Evolutionary conservation across 1,284 basidiomycete genomes (phyloP), one percentile per base, ranked within the genome.

Genomic region (Tilletia setariae): DNA sequence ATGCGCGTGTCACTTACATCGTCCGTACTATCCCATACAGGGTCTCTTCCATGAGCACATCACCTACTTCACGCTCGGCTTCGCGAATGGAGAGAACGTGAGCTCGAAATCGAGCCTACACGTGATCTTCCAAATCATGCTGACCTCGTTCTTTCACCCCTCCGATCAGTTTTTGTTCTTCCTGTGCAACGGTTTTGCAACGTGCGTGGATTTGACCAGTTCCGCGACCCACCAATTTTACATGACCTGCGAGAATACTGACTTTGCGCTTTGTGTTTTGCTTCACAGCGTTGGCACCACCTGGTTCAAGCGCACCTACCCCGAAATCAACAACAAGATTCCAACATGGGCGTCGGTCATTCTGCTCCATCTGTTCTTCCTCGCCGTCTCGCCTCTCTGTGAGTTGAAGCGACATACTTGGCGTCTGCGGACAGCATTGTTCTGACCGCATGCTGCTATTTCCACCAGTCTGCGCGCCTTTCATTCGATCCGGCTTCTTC

Each of bases 21-120:
- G 76, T 77, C 68, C 13, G 6, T 23, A 53, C 15, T 30, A 7
- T 42, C n/a, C 19, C 40, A 9, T 19, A 15, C 23, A 40, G 44
- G 66, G 68, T 32, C 35, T 68, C 53, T 71, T 70, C 66, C 80
- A 82, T 71, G 80, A 82, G 65, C 78, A 78, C 73, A 79, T 82
- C 59, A 79, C 77, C 42, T 76, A 73, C 65, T 77, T 67, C 40
- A 77, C 76, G 23, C 72, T 77, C 21, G 74, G 72, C 23, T 76
- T 75, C 49, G 80, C 79, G 51, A 74, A 71, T 47, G 77, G 76
- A n/a, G 73, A 77, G 59, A 79, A 82, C 25, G 65, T 66, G 32
- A 61, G 46, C 61, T 3, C 19, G 46, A 15, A 21, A 13, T n/a
- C 25, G 15, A 19, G 19, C 16, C 9, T 16, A n/a, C 23, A 11